Percentiles rank a stretch among this genome's conserved stretches.
These are phyloP conservation scores for Capronia americana DNA, from an alignment of 2,329 filamentous ascomycete species.

Conservation along the genomic window DNA sequence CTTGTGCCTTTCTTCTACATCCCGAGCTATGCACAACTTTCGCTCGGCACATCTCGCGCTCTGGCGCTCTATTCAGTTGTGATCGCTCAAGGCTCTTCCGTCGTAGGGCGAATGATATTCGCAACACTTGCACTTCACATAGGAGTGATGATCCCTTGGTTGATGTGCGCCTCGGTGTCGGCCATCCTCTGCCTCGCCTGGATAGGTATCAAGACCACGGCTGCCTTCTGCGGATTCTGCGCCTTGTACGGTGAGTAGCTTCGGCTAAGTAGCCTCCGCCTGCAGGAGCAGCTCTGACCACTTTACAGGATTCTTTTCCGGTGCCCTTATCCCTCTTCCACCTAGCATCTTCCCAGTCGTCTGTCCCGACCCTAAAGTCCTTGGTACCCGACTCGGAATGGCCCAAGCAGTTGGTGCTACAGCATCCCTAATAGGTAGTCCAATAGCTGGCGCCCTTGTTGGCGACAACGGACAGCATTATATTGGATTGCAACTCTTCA, in stretches of 20 bases:
- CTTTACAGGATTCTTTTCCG: conserved; percentile 58
- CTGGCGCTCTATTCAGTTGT: conserved; percentile 64
- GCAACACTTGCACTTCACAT: conserved; percentile 61
- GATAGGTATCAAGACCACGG: conserved; percentile 58
- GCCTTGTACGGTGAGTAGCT: conserved; percentile 58
- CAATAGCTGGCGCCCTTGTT: conserved; percentile 57
- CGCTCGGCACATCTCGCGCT: conserved; percentile 44
- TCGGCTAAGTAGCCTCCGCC: background rate
- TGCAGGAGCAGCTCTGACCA: background rate
- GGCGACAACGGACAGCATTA: conserved; percentile 46
- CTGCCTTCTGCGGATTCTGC: conserved; percentile 64
- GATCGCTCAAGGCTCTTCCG: conserved; percentile 65
- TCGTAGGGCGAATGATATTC: conserved; percentile 61
- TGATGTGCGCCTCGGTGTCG: conserved; percentile 51
- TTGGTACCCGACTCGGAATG: conserved; percentile 58
- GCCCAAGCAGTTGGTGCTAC: conserved; percentile 57
- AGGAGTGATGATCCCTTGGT: conserved; percentile 64
- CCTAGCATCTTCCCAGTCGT: conserved; percentile 63
- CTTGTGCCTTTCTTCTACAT: conserved; percentile 57
- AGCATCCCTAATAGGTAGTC: conserved; percentile 56
- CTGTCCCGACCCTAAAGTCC: conserved; percentile 53
- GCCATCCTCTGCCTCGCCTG: conserved; percentile 56
- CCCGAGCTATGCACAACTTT: conserved; percentile 45
- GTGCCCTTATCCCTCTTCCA: conserved; percentile 67
- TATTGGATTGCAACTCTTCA: conserved; percentile 55